Evolutionary conservation across 1,284 basidiomycete species (phyloP), one percentile per base, ranked within the genome.

Genomic region (Trichosporon faecale): DNA sequence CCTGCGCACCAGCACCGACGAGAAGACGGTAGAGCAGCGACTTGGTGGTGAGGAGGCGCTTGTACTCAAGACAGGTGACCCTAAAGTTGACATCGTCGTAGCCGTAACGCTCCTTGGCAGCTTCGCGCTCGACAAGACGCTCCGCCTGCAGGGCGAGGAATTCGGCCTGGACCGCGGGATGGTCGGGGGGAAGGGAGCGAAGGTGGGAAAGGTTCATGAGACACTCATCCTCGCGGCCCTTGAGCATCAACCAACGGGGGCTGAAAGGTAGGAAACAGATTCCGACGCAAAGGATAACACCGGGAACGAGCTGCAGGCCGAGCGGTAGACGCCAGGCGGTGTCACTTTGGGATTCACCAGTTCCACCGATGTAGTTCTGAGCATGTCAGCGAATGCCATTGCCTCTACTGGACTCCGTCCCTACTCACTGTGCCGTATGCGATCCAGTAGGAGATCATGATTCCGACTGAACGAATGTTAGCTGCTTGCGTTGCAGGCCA

Each of bases 61-160:
- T 76, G 76, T 83, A 83, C 70, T 82, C 82, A 49, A 76, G 66
- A 18, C 80, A 21, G 6, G 74, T 69, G 65, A 80, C 77, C 12
- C 74, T 70, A 70, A 79, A 76, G 72, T 70, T 79, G 68, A 79
- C 76, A 12, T 79, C 75, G 12, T 78, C 71, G 18, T 73, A 63
- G n/a, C 80, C 81, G 72, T 83, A 83, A 69, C 81, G 76, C 72
- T 83, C 82, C 74, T 79, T 79, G 66, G 79, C 78, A 6, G 79
- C 79, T 72, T 92, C 90, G 73, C 88, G 86, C 79, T 92, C 90
- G 73, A 92, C 91, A 2, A 91, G 76, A 76, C 89, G 85, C 78
- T 93, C 90, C 0, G 91, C 91, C 73, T 90, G 90, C 82, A 94
- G 90, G 78, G 92, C 91, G 87, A 92, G 85, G 83, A 89, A 93